Percentiles rank a stretch among this genome's conserved stretches.
phyloP scores from a whole-genome alignment of 2,329 filamentous ascomycete genomes.

The Aureobasidium leucospermi region DNA sequence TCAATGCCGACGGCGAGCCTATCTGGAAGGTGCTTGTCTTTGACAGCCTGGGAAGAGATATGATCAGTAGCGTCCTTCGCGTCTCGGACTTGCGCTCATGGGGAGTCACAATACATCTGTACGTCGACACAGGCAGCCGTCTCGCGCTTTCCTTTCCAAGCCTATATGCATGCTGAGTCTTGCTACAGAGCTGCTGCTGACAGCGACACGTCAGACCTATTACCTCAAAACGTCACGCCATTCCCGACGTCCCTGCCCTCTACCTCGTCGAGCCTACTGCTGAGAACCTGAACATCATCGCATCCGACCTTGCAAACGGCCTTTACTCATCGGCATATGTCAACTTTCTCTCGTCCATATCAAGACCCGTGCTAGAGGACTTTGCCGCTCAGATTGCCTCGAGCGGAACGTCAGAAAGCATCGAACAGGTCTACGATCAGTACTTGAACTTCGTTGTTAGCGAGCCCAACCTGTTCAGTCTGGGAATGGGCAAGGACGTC shows the following conservation, averaged over 20 bases:
- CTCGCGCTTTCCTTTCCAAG: not conserved
- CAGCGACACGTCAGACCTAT: constrained; percentile 53
- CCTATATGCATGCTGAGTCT: constrained; percentile 22
- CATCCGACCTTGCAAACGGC: constrained; percentile 74
- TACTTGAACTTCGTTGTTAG: constrained; percentile 96
- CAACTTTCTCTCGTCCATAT: constrained; percentile 93
- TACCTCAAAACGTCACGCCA: constrained; percentile 72
- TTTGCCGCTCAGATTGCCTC: constrained; percentile 84
- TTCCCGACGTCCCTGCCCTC: constrained; percentile 91
- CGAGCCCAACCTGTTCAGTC: constrained; percentile 89
- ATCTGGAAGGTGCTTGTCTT: constrained; percentile 98
- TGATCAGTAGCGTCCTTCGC: constrained; percentile 90
- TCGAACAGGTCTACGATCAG: constrained; percentile 90
- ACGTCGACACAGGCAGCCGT: constrained; percentile 26
- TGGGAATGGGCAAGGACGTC: constrained; percentile 86
- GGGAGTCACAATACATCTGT: constrained; percentile 97
- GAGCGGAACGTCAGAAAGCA: constrained; percentile 77
- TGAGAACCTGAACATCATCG: constrained; percentile 74
- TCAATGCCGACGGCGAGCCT: constrained; percentile 81
- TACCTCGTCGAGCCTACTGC: constrained; percentile 89
- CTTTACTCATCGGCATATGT: constrained; percentile 92
- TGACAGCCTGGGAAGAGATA: constrained; percentile 83
- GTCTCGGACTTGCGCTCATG: constrained; percentile 88
- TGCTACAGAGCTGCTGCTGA: constrained; percentile 19
- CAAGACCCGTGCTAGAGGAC: constrained; percentile 83